Evolutionary conservation across 1,139 yeast species (phyloP), one percentile per base, ranked within the genome.

Genomic region (Taphrina confusa): DNA sequence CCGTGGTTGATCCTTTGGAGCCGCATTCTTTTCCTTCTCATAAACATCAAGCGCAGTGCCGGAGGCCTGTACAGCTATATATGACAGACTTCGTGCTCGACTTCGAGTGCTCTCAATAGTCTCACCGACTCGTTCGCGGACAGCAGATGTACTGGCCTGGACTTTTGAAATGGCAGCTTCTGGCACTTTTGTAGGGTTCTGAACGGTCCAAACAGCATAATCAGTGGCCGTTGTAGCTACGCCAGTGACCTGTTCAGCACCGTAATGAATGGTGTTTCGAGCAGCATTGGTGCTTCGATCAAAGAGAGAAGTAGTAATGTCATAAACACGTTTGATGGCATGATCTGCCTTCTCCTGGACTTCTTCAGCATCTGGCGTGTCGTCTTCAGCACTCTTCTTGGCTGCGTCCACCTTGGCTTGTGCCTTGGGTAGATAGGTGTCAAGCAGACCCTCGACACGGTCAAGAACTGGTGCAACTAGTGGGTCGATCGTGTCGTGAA

Each of bases 351-450:
- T 34, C 22, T 39, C 30, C 6, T 27, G 22, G 12, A 37, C 55
- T 1, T 51, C 37, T 30, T 39, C 40, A 12, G 49, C 27, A 20
- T 27, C 57, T 16, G 45, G 39, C 3, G 57, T 49, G 18, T n/a
- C 39, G 6, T 40, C 57, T 33, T 52, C 50, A 30, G 57, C 49
- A 22, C 20, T 31, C 23, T 52, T 22, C 31, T 47, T 47, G 54
- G 54, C 54, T 12, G 30, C 42, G 18, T 36, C 37, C 14, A 28
- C 14, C 23, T 44, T 54, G 22, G 40, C 51, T 27, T 45, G 44
- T 5, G 50, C 45, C 27, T 54, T 31, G 30, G 60, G 60, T 4
- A 56, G 60, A 25, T 56, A 56, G 16, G 60, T 56, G 23, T 56
- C 54, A 11, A 56, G 31, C n/a, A 47, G 36, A 39, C 25, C 54